These are phyloP conservation scores for Fusarium devonianum DNA, from an alignment of 2,329 filamentous ascomycete species.

Conservation along the genomic window DNA sequence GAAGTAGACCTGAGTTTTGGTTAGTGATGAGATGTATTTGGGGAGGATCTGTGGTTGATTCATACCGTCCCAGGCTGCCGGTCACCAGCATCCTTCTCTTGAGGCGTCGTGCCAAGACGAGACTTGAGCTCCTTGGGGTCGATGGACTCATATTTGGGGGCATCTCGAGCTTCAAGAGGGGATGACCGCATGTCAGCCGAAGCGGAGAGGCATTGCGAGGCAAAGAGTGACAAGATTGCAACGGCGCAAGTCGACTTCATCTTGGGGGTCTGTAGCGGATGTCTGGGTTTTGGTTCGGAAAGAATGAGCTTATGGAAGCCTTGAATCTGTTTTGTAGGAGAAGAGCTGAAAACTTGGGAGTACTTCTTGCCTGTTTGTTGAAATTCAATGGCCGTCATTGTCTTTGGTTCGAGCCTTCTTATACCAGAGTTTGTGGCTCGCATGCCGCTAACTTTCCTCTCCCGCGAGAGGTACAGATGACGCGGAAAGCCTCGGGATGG, in stretches of 20 bases:
- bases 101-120: slow-evolving; percentile 31
- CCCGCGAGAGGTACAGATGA: slow-evolving; percentile 21
- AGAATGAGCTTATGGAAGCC: background rate
- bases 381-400: slow-evolving; percentile 8
- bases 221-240: slow-evolving; percentile 18
- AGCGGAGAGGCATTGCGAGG: slow-evolving; percentile 18
- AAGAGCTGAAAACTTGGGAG: background rate
- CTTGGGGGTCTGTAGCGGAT: background rate
- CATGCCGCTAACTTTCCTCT: background rate
- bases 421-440: slow-evolving; percentile 13
- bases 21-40: slow-evolving; percentile 5
- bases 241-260: slow-evolving; percentile 31
- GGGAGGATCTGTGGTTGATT: background rate
- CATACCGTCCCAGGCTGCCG: slow-evolving; percentile 32
- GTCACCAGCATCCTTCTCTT: slow-evolving; percentile 20
- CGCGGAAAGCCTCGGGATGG: slow-evolving; percentile 26
- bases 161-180: slow-evolving; percentile 19
- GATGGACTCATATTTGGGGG: slow-evolving; percentile 25
- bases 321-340: background rate
- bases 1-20: slow-evolving; percentile 36
- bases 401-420: slow-evolving; percentile 17
- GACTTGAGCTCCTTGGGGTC: slow-evolving; percentile 31
- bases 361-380: slow-evolving; percentile 1
- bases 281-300: background rate
- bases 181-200: slow-evolving; percentile 39